Base-by-base conservation (phyloP, 2,329 filamentous ascomycete species). In the Rutstroemia sydowiana region DNA sequence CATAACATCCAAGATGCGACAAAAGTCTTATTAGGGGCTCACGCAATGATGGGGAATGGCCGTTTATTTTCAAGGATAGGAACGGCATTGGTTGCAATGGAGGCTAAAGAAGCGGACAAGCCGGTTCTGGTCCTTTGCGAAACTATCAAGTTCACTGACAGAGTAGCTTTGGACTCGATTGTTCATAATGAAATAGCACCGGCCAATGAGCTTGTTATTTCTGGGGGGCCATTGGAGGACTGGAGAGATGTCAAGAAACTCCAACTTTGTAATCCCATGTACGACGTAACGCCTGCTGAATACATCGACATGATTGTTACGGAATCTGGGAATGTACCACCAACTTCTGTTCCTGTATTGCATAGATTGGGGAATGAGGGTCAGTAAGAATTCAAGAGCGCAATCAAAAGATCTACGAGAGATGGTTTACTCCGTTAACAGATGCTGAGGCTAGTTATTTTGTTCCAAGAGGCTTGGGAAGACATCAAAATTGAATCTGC, bases 21-120 rank as follows among this genome's bases (percentile, higher is more conserved):
- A 21, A 67, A 67, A 47, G 83, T 93, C 9, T 79, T 97, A 47
- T 75, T 98, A 1, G 91, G 90, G 11, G 90, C 91, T 4, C 91
- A 96, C 66, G 88, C 89, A 36, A 93, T 98, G 82, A 93, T 95
- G 72, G 91, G 88, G 60, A 97, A 97, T 69, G 93, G 93, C 7
- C 81, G 88, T 31, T 78, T 98, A 61, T 95, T 95, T 69, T 92
- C 87, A 4, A 82, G 90, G 18, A 82, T 89, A 9, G 93, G 93
- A 55, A 95, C 91, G 3, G 88, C 88, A 21, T 81, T 93, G 54
- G 79, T 97, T 9, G 91, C 92, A 16, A 86, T 93, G 74, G 82
- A 86, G 39, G 92, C 91, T 5, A 81, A 84, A 47, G 81, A 87
- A 52, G 75, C 82, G 18, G 84, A 85, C 53, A 80, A 91, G 34